Evolutionary conservation across 495 filamentous ascomycete genomes (phyloP).

Genomic region (Talaromyces nanjingensis): DNA sequence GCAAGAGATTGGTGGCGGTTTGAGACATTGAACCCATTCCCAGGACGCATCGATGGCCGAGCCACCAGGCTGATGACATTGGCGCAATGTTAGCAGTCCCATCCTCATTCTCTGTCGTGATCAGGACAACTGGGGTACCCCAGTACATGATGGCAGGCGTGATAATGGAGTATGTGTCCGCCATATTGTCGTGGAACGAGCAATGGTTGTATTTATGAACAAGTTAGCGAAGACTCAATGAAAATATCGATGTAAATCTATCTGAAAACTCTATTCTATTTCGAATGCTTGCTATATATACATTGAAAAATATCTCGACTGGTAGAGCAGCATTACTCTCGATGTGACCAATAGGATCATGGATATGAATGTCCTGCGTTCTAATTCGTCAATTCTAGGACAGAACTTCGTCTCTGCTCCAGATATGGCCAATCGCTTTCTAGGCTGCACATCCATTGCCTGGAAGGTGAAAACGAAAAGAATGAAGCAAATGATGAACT

Average conservation of each 20-base stretch:
- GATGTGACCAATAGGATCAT: not conserved
- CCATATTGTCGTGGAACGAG: not conserved
- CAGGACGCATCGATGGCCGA: constrained; percentile 37
- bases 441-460: not conserved
- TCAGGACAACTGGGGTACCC: constrained; percentile 38
- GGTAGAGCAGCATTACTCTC: not conserved
- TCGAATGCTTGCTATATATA: not conserved
- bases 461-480: not conserved
- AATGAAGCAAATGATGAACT: not conserved
- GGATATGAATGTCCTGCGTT: not conserved
- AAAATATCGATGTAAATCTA: not conserved
- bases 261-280: not conserved
- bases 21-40: constrained; percentile 30
- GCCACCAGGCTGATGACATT: constrained; percentile 43
- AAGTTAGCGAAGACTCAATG: not conserved
- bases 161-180: constrained; percentile 18
- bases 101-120: constrained; percentile 37
- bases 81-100: constrained; percentile 32
- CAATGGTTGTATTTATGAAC: not conserved
- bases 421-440: not conserved
- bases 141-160: constrained; percentile 38
- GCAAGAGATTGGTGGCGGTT: constrained; percentile 35
- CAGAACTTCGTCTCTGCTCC: not conserved
- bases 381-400: not conserved
- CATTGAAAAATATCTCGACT: not conserved